phyloP scores from a whole-genome alignment of 2,329 filamentous ascomycete species.

The Diaporthe destruens region DNA sequence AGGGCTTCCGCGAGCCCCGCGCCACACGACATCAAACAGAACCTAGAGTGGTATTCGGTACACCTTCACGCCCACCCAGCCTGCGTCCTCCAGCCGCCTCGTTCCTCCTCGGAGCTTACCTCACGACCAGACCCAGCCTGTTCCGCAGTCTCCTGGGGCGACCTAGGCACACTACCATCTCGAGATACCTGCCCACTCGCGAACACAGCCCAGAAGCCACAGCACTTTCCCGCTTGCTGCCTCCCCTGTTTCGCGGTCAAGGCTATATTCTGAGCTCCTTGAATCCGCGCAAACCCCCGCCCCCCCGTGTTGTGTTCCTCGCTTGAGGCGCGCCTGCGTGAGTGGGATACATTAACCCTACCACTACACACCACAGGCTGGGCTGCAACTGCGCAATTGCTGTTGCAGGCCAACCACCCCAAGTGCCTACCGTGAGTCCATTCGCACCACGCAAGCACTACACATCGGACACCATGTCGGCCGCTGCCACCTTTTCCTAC shows the following conservation, averaged over 20 bases:
- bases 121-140: not conserved
- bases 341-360: conserved; percentile 36
- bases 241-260: conserved; percentile 28
- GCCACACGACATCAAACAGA: conserved; percentile 30
- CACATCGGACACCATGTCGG: conserved; percentile 58
- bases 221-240: conserved; percentile 2
- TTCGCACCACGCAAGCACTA: conserved; percentile 27
- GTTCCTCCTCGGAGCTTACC: conserved; percentile 34
- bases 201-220: not conserved
- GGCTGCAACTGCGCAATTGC: conserved; percentile 37
- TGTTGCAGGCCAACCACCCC: conserved; percentile 36
- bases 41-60: conserved; percentile 36
- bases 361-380: conserved; percentile 36
- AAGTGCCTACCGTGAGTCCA: conserved; percentile 34
- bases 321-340: conserved; percentile 39
- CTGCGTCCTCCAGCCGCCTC: conserved; percentile 15
- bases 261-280: conserved; percentile 26
- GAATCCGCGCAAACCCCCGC: conserved; percentile 31
- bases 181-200: conserved; percentile 31
- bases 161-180: conserved; percentile 20
- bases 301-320: conserved; percentile 36
- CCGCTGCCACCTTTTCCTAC: conserved; percentile 83
- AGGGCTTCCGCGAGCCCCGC: conserved; percentile 28
- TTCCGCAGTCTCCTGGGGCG: conserved; percentile 19
- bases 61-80: conserved; percentile 37